Base-by-base conservation (phyloP, 78 protist genomes). In the Dictyostelium discoideum region DNA sequence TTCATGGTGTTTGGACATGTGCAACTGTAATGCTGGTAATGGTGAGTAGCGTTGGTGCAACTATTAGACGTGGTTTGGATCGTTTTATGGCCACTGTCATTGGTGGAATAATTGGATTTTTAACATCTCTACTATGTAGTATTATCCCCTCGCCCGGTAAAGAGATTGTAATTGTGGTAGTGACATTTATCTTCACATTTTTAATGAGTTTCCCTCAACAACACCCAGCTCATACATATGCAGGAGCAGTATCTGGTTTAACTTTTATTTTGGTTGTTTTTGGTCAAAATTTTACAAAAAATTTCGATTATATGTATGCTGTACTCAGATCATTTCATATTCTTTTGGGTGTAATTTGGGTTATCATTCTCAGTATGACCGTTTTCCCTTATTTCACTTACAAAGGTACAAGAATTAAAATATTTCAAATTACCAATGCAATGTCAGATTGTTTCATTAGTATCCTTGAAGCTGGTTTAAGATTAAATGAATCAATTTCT, bases 1-100 rank as follows among this genome's bases (percentile, higher is more conserved):
- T 89, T 44, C 86, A 50, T 67, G 94, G 94, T 81, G 85, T 89
- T 67, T 89, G 94, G 94, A 54, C 57, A 18, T 79, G 87, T 46
- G 94, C 87, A 11, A 89, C 94, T 1, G 94, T 81, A 16, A 57
- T 65, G n/a, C 10, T 89, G 29, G 94, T 89, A 16, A 81, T 89
- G 87, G 83, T 42, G 46, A 42, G 46, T 86, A 24, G 84, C 87
- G 22, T 89, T 10, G 94, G 94, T 11, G 94, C 87, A 9, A 89
- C 82, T 5, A 14, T 89, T 0, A 63, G 65, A 5, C 26, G 87
- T 16, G 94, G 94, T 18, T 26, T 73, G 2, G 80, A 89, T 89
- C 65, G 94, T 24, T 24, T 89, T 18, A 46, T 81, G n/a, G 94
- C 87, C 2, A 89, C 94, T 0, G 48, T 89, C 1, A 16, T 76